Conservation (phyloP, 306 rosid genomes). For the Abrus precatorius region DNA sequence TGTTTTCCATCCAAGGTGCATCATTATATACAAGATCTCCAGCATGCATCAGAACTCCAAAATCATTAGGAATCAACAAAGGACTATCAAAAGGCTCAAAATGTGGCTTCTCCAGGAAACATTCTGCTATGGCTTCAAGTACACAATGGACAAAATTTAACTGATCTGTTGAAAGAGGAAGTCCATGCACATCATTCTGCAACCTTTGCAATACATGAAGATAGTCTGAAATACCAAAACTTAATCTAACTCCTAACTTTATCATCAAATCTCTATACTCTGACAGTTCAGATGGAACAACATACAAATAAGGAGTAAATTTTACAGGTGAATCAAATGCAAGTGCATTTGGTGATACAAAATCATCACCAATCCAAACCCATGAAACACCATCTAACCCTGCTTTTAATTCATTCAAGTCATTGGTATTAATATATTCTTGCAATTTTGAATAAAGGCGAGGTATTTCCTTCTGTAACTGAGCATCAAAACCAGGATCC, state of each 20-base stretch:
- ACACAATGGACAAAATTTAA: conserved; percentile 83
- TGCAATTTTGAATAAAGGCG: conserved; percentile 79
- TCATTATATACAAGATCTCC: conserved; percentile 90
- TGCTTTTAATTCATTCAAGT: conserved; percentile 62
- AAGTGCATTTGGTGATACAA: conserved; percentile 80
- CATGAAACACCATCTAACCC: conserved; percentile 76
- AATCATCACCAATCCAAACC: conserved; percentile 99
- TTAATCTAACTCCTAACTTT: conserved; percentile 78
- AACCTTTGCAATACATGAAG: conserved; percentile 75
- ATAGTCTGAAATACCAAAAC: conserved; percentile 83
- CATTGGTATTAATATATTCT: conserved; percentile 64
- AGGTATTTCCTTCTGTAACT: conserved; percentile 72
- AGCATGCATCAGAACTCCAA: conserved; percentile 76
- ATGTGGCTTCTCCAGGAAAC: conserved; percentile 71
- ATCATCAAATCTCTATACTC: conserved; percentile 82
- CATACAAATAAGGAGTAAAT: conserved; percentile 91
- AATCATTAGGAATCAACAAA: conserved; percentile 83
- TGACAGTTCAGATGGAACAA: conserved; percentile 92
- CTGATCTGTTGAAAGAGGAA: conserved; percentile 81
- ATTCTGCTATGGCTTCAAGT: conserved; percentile 91
- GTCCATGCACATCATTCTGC: conserved; percentile 76
- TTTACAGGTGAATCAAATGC: conserved; percentile 99
- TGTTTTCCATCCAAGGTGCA: conserved; percentile 95
- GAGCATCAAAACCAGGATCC: conserved; percentile 69
- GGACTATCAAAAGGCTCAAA: conserved; percentile 65